Evolutionary conservation across 2,329 filamentous ascomycete genomes (phyloP), one percentile per base, ranked within the genome.

Genomic region (Trichoderma aggressivum): DNA sequence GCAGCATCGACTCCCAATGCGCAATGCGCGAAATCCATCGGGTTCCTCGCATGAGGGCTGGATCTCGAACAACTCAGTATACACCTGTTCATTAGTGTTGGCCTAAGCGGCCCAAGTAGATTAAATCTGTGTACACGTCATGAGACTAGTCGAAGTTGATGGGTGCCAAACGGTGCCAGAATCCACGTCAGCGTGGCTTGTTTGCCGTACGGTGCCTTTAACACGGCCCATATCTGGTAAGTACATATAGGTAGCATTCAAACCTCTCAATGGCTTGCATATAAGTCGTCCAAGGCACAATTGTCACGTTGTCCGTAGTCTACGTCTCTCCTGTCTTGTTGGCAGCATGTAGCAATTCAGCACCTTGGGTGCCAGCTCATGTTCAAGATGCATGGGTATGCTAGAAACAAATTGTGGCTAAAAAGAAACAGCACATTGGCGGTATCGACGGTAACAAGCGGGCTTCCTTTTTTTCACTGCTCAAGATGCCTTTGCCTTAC

Each of bases 401-500:
- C 7, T 21, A 2, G 11, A 53, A n/a, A 11, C 32, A n/a, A 10
- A 34, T 53, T 5, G 28, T 28, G 28, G 8, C 12, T 12, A 24
- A 28, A 53, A 64, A 34, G n/a, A n/a, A n/a, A n/a, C n/a, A 28
- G 30, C 12, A 21, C 26, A 18, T 4, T 21, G n/a, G 30, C 39
- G 61, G 61, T 53, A 64, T 64, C 61, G 34, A 53, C 24, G 26
- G n/a, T 14, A 32, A 28, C 39, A 39, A 26, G 10, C 18, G 26
- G 10, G 12, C 18, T 10, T 39, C 28, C 30, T 55, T 39, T 26
- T 50, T 26, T 50, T 18, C 61, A 18, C 28, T 64, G 26, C 28
- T 39, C 36, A 21, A 16, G 14, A 55, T 36, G 12, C n/a, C 11
- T 50, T 24, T 32, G 39, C 50, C n/a, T 81, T 79, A 81, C 83